Percentiles rank a stretch among this genome's conserved stretches.
Evolutionary conservation across 2,329 filamentous ascomycete genomes (phyloP).

Genomic region (Sclerotiophoma versabilis): DNA sequence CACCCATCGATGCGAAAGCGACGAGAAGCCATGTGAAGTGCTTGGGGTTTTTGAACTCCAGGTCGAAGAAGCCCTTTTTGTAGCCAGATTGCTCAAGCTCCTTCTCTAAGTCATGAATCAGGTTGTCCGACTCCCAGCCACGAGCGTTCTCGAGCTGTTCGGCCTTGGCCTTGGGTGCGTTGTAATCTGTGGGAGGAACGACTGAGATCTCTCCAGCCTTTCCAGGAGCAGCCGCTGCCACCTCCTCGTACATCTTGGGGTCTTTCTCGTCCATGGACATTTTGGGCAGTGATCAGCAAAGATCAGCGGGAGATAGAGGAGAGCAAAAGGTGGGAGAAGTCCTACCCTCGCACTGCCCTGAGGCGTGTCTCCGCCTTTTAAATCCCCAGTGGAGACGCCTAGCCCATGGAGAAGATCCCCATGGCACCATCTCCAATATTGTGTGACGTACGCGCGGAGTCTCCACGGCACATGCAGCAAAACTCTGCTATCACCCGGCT

Average conservation of each 20-base stretch:
- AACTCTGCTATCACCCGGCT: conserved; percentile 25
- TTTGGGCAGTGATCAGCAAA: conserved; percentile 24
- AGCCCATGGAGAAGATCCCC: conserved; percentile 37
- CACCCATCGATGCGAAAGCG: conserved; percentile 77
- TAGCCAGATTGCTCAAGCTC: conserved; percentile 46
- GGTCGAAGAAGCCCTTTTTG: conserved; percentile 57
- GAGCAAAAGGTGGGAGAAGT: conserved; percentile 17
- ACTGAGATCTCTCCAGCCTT: conserved; percentile 31
- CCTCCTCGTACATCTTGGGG: conserved; percentile 25
- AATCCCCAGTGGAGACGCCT: conserved; percentile 31
- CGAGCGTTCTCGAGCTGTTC: conserved; percentile 43
- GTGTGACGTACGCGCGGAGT: conserved; percentile 19
- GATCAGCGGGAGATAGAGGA: conserved; percentile 11
- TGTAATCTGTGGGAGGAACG: conserved; percentile 31
- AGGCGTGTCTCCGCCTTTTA: conserved; percentile 32
- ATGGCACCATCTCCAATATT: conserved; percentile 22
- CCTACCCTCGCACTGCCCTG: conserved; percentile 13
- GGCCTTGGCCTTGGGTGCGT: conserved; percentile 40
- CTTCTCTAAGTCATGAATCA: conserved; percentile 53
- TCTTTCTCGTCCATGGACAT: conserved; percentile 44
- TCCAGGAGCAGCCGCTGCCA: conserved; percentile 10
- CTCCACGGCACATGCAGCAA: conserved; percentile 23
- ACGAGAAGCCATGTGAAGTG: conserved; percentile 74
- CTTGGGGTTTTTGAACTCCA: conserved; percentile 67
- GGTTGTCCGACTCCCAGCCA: conserved; percentile 55